Conservation (phyloP, 495 filamentous ascomycete genomes). For the Lineolata rhizophorae region DNA sequence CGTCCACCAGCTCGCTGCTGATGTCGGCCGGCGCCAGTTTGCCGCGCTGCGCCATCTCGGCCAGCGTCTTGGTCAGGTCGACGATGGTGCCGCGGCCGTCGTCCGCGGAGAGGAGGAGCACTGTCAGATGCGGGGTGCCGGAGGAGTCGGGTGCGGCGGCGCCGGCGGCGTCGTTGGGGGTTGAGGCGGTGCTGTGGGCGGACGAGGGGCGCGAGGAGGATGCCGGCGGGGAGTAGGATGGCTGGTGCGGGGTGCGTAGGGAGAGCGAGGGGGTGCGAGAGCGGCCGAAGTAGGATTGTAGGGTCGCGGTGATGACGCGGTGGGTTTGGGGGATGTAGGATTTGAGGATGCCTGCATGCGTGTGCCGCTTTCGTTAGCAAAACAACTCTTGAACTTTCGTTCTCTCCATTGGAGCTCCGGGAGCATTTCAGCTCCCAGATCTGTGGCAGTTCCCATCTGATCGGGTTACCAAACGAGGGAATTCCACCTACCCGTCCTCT, state of each 20-base stretch:
- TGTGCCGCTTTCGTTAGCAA: constrained; percentile 3
- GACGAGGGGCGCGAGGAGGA: constrained; percentile 12
- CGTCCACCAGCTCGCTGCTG: constrained; percentile 67
- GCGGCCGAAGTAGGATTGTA: constrained; percentile 74
- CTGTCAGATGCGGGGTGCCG: constrained; percentile 33
- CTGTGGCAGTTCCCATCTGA: no score
- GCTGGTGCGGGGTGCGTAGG: constrained; percentile 55
- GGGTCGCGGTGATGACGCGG: constrained; percentile 43
- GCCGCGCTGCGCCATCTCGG: constrained; percentile 80
- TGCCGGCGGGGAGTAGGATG: constrained; percentile 26
- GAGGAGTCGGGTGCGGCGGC: constrained; percentile 4
- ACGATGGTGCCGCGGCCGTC: constrained; percentile 86
- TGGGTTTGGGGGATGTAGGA: constrained; percentile 60
- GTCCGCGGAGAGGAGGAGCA: constrained; percentile 73
- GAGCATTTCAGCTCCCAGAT: no score
- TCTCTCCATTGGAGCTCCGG: no score
- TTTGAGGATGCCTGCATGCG: constrained; percentile 52
- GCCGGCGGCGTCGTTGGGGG: not conserved
- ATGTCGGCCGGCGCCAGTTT: constrained; percentile 65
- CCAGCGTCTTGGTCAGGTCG: constrained; percentile 81
- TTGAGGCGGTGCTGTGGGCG: no score
- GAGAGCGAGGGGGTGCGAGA: constrained; percentile 31
- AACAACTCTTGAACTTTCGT: no score
- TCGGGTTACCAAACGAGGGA: no score
- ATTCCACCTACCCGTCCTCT: constrained; percentile 61